Evolutionary conservation across 1,284 basidiomycete genomes (phyloP), one percentile per base, ranked within the genome.

Genomic region (Cryptococcus jaspeensis): DNA sequence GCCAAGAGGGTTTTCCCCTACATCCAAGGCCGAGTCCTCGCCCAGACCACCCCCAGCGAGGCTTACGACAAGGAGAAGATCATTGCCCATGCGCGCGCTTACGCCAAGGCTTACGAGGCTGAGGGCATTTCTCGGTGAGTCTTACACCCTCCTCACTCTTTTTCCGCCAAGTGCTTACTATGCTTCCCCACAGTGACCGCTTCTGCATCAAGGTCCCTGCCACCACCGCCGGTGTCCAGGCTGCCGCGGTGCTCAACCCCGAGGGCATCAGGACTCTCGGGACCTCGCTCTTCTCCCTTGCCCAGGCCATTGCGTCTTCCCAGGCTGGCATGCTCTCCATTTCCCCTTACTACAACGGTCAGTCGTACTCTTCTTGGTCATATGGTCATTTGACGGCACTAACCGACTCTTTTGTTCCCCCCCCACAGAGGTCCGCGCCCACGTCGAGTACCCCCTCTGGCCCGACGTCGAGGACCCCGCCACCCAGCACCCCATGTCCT

Each of bases 141-240:
- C n/a, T 2, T 22, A 32, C 25, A 2, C 37, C 18, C n/a, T 37
- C 5, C 28, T 5, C n/a, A 37, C 13, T 45, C n/a, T 7, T 47
- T 16, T 11, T 25, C 12, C 9, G 28, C 12, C 0, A 5, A 5
- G 18, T 12, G 41, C 47, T 55, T 35, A 45, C 51, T 50, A 37
- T 42, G n/a, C 18, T 48, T 18, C n/a, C 5, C 18, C 16, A 22
- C 32, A 67, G 63, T 39, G 71, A 73, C 40, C 60, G 69, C 36
- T 73, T 66, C 63, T 71, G 69, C 59, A 71, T 76, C 66, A 76
- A 76, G 61, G 67, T 75, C 45, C 74, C 73, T 36, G 57, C 66
- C 37, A 76, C 74, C 7, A 68, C 69, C 8, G 64, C 72, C 7
- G 73, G 70, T 37, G 68, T 75, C 52, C 63, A 62, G 38, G 74